Base-by-base conservation (phyloP, 83 land plant species). In the Larix sibirica region DNA sequence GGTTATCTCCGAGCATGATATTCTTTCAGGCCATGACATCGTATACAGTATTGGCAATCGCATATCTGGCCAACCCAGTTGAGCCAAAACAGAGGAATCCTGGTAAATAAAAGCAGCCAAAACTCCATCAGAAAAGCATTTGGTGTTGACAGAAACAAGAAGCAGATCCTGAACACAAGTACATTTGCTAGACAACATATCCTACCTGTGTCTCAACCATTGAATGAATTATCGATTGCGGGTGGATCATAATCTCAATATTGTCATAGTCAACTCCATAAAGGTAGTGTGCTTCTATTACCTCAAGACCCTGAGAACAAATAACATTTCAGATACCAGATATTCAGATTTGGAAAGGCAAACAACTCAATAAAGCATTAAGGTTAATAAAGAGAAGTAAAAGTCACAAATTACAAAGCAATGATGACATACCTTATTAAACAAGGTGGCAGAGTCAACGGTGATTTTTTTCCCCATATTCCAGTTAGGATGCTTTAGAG, bases 61-160 rank as follows among this genome's bases (percentile, higher is more conserved):
- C 99, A 97, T 97, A 79, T 97, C 99, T 69, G 99, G 98, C 99
- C 98, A 97, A 56, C 99, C 99, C 74, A 97, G 78, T 76, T 97
- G 99, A 61, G 96, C 99, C 47, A 97, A 62, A n/a, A 97, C 90
- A 59, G 98, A 95, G 58, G 99, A 97, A 87, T 97, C 99, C 98
- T 97, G 91, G n/a, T 21, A 73, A 21, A 82, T 61, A 75, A 24
- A 20, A 64, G 47, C 17, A 33, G 36, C 14, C 20, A 75, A 40
- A 36, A 18, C 26, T 80, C 56, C 40, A 80, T 80, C n/a, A 79
- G 69, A 66, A 71, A 71, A n/a, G 36, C 54, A 31, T 20, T 6
- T 40, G 24, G 21, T 50, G 21, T 1, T 16, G 44, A 50, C 21
- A 8, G 56, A 73, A 17, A 9, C 44, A n/a, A 40, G 18, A 40